These are phyloP conservation scores for Solanum chmielewskii DNA, from an alignment of 257 asterid genomes.

Conservation along the genomic window DNA sequence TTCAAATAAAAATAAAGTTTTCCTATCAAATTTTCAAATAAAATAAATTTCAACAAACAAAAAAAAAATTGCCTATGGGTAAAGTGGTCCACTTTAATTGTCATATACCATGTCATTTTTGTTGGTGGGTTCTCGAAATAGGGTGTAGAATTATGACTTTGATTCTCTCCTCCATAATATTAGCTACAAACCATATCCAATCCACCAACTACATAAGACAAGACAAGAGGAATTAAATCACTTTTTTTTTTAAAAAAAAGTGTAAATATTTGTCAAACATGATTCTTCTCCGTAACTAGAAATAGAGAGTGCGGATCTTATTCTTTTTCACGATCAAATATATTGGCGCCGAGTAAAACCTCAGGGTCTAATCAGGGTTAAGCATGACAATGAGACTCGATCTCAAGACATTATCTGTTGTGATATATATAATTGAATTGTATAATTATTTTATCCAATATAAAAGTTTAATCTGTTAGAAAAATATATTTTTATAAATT, in stretches of 20 bases:
- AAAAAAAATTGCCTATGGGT: not conserved
- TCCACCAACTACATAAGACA: not conserved
- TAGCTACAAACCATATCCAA: not conserved
- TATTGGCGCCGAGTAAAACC: not conserved
- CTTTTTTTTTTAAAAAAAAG: not conserved
- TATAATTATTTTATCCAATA: no score
- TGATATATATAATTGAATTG: no score
- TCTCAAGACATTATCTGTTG: no score
- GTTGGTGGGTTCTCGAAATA: not conserved
- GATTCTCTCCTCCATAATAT: not conserved
- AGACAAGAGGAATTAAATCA: not conserved
- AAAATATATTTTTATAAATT: no score
- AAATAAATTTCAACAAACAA: not conserved
- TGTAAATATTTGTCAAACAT: not conserved
- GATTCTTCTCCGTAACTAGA: not conserved
- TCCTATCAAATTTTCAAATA: not conserved
- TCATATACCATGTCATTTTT: not conserved
- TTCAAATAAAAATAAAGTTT: no score
- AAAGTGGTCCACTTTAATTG: not conserved
- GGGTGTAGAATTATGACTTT: not conserved
- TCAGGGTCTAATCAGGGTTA: no score
- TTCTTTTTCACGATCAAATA: no score
- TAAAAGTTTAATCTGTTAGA: no score
- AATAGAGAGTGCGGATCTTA: not conserved
- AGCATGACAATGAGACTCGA: no score